These are phyloP conservation scores for Cryptococcus jaspeensis DNA, from an alignment of 1,284 basidiomycete genomes.

Conservation along the genomic window DNA sequence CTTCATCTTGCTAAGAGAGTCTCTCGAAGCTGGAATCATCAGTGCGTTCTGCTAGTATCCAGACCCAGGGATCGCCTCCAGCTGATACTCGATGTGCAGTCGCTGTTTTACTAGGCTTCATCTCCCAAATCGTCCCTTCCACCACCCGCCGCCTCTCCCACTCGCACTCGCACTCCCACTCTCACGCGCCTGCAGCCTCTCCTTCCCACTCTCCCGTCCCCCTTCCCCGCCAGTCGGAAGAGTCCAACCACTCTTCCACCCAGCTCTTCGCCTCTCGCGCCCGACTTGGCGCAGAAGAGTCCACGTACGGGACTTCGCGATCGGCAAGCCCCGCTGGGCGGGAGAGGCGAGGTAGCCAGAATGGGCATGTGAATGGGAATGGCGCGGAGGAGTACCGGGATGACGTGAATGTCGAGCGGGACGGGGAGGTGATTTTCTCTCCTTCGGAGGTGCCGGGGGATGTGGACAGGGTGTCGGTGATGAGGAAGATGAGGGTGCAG, in stretches of 20 bases:
- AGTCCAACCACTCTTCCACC: constrained; percentile 1
- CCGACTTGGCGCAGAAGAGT: neutral
- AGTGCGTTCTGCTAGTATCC: constrained; percentile 47
- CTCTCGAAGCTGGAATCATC: constrained; percentile 84
- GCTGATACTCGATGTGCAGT: constrained; percentile 16
- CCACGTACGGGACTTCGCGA: constrained; percentile 7
- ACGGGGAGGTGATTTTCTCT: neutral
- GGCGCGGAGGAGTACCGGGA: neutral
- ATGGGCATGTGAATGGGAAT: neutral
- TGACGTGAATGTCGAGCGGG: neutral
- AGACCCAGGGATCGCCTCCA: neutral
- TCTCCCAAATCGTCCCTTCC: constrained; percentile 66
- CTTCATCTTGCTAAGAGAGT: constrained; percentile 87
- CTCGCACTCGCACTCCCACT: constrained; percentile 10
- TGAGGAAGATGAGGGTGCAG: constrained; percentile 51
- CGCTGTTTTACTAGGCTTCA: constrained; percentile 78
- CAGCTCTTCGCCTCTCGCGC: constrained; percentile 12
- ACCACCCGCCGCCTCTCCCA: constrained; percentile 3
- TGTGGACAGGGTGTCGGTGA: constrained; percentile 10
- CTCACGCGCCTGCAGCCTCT: neutral
- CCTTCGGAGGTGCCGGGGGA: constrained; percentile 1
- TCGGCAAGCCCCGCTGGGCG: neutral
- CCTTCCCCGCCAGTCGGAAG: constrained; percentile 6
- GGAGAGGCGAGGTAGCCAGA: neutral
- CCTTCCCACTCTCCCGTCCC: neutral